Percentiles rank a stretch among this genome's conserved stretches.
These are phyloP conservation scores for Lasiodiplodia sp. DNA, from an alignment of 2,329 filamentous ascomycete genomes.

Conservation along the genomic window DNA sequence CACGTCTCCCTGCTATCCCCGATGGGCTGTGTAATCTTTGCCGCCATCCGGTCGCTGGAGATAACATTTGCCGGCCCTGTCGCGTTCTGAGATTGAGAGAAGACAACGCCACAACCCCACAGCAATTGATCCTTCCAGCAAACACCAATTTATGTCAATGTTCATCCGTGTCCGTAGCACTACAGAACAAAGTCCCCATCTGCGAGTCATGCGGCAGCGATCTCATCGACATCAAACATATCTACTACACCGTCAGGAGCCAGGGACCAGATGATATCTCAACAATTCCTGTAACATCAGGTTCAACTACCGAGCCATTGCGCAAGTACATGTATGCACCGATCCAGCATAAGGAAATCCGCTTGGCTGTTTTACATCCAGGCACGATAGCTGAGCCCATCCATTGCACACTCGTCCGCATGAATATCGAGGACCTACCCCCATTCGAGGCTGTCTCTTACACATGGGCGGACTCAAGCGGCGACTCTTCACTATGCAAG, in stretches of 20 bases:
- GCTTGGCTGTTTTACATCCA: not conserved
- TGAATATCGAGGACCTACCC: not conserved
- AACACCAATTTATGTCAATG: not conserved
- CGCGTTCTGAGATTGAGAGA: not conserved
- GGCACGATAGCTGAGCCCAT: not conserved
- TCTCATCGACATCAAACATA: not conserved
- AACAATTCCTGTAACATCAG: not conserved
- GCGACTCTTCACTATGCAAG: not conserved
- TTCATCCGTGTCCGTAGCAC: not conserved
- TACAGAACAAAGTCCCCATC: not conserved
- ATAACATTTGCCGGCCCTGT: not conserved
- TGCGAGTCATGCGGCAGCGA: not conserved
- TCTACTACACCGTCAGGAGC: not conserved
- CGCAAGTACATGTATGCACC: not conserved
- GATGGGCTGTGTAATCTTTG: not conserved
- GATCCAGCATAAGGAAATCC: not conserved
- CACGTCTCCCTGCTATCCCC: not conserved
- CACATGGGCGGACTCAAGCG: not conserved
- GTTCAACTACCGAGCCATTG: not conserved
- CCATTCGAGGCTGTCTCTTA: conserved; percentile 11
- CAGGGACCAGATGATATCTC: not conserved
- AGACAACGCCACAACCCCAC: not conserved
- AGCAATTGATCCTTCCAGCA: not conserved
- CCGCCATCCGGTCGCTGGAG: not conserved
- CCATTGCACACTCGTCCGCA: conserved; percentile 1